Conservation (phyloP, 352 stramenopile species). For the Phytophthora sansomeana region DNA sequence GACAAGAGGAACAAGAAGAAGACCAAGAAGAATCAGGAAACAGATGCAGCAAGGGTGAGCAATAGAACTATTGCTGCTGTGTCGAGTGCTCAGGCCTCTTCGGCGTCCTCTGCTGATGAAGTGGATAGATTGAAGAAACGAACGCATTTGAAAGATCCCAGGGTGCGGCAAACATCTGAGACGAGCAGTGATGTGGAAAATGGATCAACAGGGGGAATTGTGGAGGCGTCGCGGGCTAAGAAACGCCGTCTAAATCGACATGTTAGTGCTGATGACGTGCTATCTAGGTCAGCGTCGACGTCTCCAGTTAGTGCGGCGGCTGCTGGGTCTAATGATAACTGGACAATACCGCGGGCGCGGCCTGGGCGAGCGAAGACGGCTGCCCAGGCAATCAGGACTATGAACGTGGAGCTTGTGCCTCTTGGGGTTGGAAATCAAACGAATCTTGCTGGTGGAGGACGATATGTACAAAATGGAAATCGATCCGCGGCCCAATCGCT, state of each 20-base stretch:
- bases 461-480: slow-evolving; percentile 79
- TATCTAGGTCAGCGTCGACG: slow-evolving; percentile 24
- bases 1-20: slow-evolving; percentile 11
- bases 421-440: slow-evolving; percentile 44
- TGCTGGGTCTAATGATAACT: slow-evolving; percentile 6
- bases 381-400: slow-evolving; percentile 47
- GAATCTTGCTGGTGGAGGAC: slow-evolving; percentile 50
- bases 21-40: slow-evolving; percentile 30
- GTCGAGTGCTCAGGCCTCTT: slow-evolving; percentile 9
- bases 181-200: slow-evolving; percentile 18
- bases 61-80: neutral
- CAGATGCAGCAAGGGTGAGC: neutral
- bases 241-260: slow-evolving; percentile 32
- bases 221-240: slow-evolving; percentile 3
- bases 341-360: slow-evolving; percentile 29
- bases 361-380: slow-evolving; percentile 26
- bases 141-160: neutral
- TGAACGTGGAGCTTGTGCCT: slow-evolving; percentile 59
- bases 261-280: slow-evolving; percentile 25
- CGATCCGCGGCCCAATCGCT: slow-evolving; percentile 36
- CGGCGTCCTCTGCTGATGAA: slow-evolving; percentile 18
- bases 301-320: slow-evolving; percentile 16
- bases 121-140: slow-evolving; percentile 12
- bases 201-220: neutral
- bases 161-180: slow-evolving; percentile 1